A percentile compares a stretch with the other conserved stretches of the same genome.
These are phyloP conservation scores for Aspergillus costaricaensis DNA, from an alignment of 2,329 filamentous ascomycete species.

Conservation along the genomic window DNA sequence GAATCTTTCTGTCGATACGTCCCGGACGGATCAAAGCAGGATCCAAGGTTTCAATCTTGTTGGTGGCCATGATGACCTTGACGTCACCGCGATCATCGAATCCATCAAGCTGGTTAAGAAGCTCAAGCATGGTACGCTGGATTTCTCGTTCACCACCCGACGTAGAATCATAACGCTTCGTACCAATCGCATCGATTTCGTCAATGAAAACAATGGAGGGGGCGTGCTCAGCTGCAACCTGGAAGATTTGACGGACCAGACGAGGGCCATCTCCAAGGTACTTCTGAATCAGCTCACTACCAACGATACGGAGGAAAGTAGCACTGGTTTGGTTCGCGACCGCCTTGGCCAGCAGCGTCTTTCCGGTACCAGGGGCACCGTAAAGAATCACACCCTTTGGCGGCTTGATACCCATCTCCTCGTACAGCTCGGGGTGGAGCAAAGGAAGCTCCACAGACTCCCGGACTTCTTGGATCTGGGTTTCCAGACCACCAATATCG, in stretches of 20 bases:
- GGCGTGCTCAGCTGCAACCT: slow-evolving; percentile 92
- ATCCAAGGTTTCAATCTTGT: slow-evolving; percentile 98
- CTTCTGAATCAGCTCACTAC: slow-evolving; percentile 96
- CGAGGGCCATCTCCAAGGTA: slow-evolving; percentile 95
- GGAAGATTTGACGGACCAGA: slow-evolving; percentile 85
- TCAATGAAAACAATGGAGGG: slow-evolving; percentile 99
- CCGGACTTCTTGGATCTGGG: slow-evolving; percentile 94
- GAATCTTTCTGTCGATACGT: slow-evolving; percentile 97
- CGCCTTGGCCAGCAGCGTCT: slow-evolving; percentile 92
- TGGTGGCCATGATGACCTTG: slow-evolving; percentile 99
- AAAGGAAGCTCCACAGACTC: slow-evolving; percentile 96
- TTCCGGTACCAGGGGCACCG: slow-evolving; percentile 93
- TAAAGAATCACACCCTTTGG: slow-evolving; percentile 99
- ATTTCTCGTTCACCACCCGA: slow-evolving; percentile 97
- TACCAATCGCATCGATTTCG: slow-evolving; percentile 98
- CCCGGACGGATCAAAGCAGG: slow-evolving; percentile 94
- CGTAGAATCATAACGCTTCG: slow-evolving; percentile 96
- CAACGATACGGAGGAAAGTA: slow-evolving; percentile 95
- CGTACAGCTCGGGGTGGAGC: slow-evolving; percentile 93
- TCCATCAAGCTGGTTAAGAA: slow-evolving; percentile 96
- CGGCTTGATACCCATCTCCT: slow-evolving; percentile 99
- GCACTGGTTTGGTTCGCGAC: slow-evolving; percentile 99
- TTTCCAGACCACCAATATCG: slow-evolving; percentile 93
- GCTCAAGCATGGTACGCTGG: slow-evolving; percentile 96
- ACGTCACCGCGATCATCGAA: slow-evolving; percentile 99